Evolutionary conservation across 192 early-diverging fungal genomes (phyloP).

Genomic region (Coemansia sp.): DNA sequence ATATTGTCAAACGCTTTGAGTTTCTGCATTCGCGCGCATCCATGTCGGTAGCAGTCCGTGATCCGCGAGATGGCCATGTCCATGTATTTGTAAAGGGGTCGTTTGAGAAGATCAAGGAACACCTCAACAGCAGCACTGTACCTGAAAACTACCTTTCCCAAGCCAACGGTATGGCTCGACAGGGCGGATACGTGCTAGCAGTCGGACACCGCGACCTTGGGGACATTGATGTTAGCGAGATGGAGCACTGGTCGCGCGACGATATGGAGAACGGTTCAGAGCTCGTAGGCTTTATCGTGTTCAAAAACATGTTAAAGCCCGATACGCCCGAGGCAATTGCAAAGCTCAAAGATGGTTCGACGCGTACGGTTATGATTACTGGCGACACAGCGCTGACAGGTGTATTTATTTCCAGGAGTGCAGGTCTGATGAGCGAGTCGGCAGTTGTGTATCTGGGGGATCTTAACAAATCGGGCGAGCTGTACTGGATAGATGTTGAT

Average conservation of each 20-base stretch:
- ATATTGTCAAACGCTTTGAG: constrained; percentile 61
- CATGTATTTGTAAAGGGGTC: constrained; percentile 68
- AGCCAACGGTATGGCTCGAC: constrained; percentile 59
- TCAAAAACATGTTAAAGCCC: constrained; percentile 75
- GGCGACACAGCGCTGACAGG: constrained; percentile 78
- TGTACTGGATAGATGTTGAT: constrained; percentile 65
- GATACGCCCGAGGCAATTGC: constrained; percentile 67
- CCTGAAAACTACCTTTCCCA: constrained; percentile 60
- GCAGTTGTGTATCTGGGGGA: constrained; percentile 55
- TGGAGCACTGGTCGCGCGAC: constrained; percentile 54
- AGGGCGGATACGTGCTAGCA: constrained; percentile 76
- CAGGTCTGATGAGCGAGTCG: constrained; percentile 12
- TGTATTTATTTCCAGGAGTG: constrained; percentile 63
- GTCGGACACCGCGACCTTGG: constrained; percentile 60
- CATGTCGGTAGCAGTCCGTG: constrained; percentile 62
- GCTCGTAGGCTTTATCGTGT: constrained; percentile 67
- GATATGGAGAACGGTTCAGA: constrained; percentile 62
- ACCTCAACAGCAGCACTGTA: constrained; percentile 48
- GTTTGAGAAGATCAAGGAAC: constrained; percentile 66
- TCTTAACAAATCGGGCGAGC: constrained; percentile 49
- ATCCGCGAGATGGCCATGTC: constrained; percentile 40
- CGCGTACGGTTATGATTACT: constrained; percentile 79
- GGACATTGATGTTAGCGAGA: constrained; percentile 38
- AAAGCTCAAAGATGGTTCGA: constrained; percentile 67
- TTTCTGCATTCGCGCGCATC: constrained; percentile 67